Evolutionary conservation across 2,329 filamentous ascomycete species (phyloP).

Genomic region (Daldinia sp.): DNA sequence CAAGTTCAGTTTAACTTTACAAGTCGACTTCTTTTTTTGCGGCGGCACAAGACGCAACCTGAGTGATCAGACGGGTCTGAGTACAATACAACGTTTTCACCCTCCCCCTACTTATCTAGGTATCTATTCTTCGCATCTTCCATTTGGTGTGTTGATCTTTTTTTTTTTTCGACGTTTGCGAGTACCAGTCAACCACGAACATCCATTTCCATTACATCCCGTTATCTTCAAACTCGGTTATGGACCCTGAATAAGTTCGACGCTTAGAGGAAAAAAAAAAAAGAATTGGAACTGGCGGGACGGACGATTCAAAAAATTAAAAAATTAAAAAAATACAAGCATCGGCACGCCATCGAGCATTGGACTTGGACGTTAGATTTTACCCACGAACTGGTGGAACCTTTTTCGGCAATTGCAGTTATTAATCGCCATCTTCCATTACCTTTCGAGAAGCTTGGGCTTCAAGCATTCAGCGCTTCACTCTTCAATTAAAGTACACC

Average conservation of each 20-base stretch:
- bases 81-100: conserved; percentile 29
- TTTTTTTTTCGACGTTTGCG: conserved; percentile 2
- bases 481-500: background rate
- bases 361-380: no score
- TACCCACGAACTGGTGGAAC: conserved; percentile 11
- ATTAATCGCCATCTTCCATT: conserved; percentile 2
- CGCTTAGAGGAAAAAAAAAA: conserved; percentile 1
- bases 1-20: conserved; percentile 27
- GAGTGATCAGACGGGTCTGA: conserved; percentile 29
- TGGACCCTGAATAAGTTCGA: conserved; percentile 8
- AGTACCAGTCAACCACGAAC: conserved; percentile 15
- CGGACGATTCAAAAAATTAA: background rate
- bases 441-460: conserved; percentile 10
- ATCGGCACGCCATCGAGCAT: background rate
- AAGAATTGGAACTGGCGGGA: conserved; percentile 6
- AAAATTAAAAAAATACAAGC: background rate
- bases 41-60: conserved; percentile 30
- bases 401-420: background rate
- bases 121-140: conserved; percentile 19
- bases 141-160: conserved; percentile 17
- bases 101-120: conserved; percentile 10
- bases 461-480: background rate
- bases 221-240: background rate
- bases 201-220: background rate
- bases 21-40: conserved; percentile 25